Evolutionary conservation across 139 green algal species (phyloP).

Genomic region (Chlamydomonas sp.): DNA sequence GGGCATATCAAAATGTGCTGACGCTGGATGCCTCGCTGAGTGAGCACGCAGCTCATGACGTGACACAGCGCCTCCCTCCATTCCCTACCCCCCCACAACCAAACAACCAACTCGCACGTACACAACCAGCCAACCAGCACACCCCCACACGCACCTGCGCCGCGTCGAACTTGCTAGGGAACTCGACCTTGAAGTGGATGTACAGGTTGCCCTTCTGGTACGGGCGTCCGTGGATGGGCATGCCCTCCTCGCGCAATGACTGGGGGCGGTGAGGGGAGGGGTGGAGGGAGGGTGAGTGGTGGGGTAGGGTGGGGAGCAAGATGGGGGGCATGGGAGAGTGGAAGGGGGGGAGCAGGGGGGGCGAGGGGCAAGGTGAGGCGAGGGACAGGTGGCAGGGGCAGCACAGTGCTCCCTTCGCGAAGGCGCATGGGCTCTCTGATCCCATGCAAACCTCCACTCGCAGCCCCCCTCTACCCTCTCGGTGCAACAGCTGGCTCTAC

Average conservation of each 20-base stretch:
- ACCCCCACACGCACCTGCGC: constrained; percentile 9
- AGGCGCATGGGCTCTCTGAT: too few relatives aligned
- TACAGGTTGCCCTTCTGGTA: constrained; percentile 93
- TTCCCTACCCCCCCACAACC: not conserved
- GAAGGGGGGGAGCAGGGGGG: too few relatives aligned
- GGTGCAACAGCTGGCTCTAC: too few relatives aligned
- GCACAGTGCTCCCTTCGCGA: too few relatives aligned
- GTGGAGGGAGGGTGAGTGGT: too few relatives aligned
- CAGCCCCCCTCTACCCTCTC: too few relatives aligned
- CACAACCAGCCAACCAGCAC: not conserved
- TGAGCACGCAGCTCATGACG: not conserved
- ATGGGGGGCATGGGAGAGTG: too few relatives aligned
- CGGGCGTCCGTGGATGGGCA: constrained; percentile 84
- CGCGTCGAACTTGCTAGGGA: constrained; percentile 59
- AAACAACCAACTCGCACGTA: not conserved
- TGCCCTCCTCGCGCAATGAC: constrained; percentile 86
- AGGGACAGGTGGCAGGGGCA: too few relatives aligned
- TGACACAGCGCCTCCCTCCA: not conserved
- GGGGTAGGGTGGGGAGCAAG: too few relatives aligned
- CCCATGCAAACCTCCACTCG: too few relatives aligned
- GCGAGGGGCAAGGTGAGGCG: too few relatives aligned
- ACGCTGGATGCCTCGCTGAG: not conserved
- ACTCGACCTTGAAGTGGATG: constrained; percentile 83
- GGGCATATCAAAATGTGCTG: not conserved
- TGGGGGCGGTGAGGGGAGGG: too few relatives aligned